phyloP scores from a whole-genome alignment of 305 asterid species.

The Fraxinus paxiana region DNA sequence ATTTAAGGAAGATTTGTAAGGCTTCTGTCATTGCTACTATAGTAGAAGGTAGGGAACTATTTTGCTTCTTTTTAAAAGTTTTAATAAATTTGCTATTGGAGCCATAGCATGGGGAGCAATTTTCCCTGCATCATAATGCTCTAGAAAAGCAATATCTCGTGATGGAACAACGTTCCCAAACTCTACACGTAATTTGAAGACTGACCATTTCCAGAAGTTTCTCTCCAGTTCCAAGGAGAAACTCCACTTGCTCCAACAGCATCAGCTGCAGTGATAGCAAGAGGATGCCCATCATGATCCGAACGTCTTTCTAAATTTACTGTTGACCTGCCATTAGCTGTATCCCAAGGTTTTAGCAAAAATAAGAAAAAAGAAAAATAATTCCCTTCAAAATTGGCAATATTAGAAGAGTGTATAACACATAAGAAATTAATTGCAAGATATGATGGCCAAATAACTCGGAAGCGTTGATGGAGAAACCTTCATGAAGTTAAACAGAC shows the following conservation, averaged over 20 bases:
- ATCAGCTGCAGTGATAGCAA: constrained; percentile 78
- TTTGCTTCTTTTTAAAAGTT: not conserved
- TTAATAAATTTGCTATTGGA: not conserved
- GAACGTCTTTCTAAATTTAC: constrained; percentile 67
- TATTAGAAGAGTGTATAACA: not conserved
- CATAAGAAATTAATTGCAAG: not conserved
- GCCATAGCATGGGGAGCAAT: not conserved
- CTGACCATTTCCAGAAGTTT: constrained; percentile 73
- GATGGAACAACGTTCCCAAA: not conserved
- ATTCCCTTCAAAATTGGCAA: not conserved
- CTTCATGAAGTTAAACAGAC: not conserved
- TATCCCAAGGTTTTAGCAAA: constrained; percentile 19
- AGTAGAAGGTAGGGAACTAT: not conserved
- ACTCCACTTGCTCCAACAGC: constrained; percentile 67
- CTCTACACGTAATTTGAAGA: not conserved
- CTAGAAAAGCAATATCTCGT: not conserved
- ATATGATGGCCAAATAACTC: not conserved
- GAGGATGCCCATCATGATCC: constrained; percentile 85
- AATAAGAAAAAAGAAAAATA: not conserved
- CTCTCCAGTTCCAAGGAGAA: constrained; percentile 93
- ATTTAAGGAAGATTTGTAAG: not conserved
- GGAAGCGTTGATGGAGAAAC: not conserved
- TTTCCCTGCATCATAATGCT: not conserved
- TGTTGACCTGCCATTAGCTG: constrained; percentile 68
- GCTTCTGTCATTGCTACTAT: not conserved